phyloP scores from a whole-genome alignment of 306 rosid species.

The Rubus idaeus region DNA sequence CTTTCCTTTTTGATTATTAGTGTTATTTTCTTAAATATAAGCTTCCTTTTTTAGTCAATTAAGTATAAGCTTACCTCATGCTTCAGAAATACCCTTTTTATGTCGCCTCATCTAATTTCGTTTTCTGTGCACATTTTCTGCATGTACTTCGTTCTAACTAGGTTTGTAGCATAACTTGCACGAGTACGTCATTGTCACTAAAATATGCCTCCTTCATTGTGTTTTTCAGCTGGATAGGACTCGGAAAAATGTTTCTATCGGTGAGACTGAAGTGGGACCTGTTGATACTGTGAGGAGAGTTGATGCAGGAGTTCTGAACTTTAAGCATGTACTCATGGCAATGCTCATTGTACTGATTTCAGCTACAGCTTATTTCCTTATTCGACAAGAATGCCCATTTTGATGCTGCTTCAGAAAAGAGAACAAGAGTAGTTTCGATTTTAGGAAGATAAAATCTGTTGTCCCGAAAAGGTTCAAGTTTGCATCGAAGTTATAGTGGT shows the following conservation, averaged over 20 bases:
- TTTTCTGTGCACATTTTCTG: not conserved
- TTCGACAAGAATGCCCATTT: constrained; percentile 24
- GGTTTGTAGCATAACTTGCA: not conserved
- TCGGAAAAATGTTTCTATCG: constrained; percentile 28
- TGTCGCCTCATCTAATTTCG: not conserved
- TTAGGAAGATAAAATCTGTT: not conserved
- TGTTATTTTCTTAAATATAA: not conserved
- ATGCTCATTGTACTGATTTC: constrained; percentile 53
- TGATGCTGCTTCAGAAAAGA: constrained; percentile 19
- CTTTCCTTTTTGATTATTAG: not conserved
- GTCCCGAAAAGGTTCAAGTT: not conserved
- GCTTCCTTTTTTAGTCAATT: not conserved
- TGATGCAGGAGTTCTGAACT: constrained; percentile 67
- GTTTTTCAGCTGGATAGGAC: constrained; percentile 40
- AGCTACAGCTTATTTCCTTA: constrained; percentile 34
- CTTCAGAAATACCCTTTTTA: not conserved
- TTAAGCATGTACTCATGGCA: constrained; percentile 46
- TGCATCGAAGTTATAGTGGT: not conserved
- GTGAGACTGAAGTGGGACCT: constrained; percentile 27
- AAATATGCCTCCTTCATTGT: constrained; percentile 14
- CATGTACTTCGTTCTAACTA: not conserved
- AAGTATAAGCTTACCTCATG: not conserved
- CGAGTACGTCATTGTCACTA: constrained; percentile 10
- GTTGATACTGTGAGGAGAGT: constrained; percentile 61
- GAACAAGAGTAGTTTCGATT: not conserved